phyloP scores from a whole-genome alignment of 2,329 filamentous ascomycete species.

The Colletotrichum sp. region DNA sequence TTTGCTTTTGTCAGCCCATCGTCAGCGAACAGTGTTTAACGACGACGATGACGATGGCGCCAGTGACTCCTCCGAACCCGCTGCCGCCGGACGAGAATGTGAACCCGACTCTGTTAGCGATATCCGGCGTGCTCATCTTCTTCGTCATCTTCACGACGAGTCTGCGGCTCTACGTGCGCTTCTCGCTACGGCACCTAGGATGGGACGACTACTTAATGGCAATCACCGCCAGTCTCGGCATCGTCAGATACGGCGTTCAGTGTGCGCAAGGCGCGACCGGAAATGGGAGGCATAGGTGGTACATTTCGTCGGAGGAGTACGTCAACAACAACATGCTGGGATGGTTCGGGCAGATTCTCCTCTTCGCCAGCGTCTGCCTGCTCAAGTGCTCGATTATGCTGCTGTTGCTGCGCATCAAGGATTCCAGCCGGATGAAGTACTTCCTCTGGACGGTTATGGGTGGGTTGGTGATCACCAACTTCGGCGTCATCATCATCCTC shows the following conservation, averaged over 20 bases:
- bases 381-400: constrained; percentile 48
- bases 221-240: constrained; percentile 31
- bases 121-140: constrained; percentile 35
- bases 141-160: constrained; percentile 35
- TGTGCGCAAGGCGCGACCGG: constrained; percentile 36
- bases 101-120: constrained; percentile 33
- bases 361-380: constrained; percentile 43
- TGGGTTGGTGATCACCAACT: constrained; percentile 35
- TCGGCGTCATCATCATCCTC: constrained; percentile 34
- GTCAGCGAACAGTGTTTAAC: background rate
- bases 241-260: constrained; percentile 35
- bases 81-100: constrained; percentile 41
- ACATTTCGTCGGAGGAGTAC: constrained; percentile 34
- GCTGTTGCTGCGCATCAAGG: constrained; percentile 45
- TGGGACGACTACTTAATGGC: constrained; percentile 44
- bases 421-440: constrained; percentile 32
- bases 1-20: background rate
- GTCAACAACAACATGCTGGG: constrained; percentile 39
- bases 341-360: constrained; percentile 44
- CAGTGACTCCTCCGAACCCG: constrained; percentile 31
- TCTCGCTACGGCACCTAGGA: constrained; percentile 30
- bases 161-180: constrained; percentile 36
- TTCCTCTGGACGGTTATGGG: constrained; percentile 36
- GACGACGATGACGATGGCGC: constrained; percentile 3
- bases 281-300: constrained; percentile 43